Percentiles rank a stretch among this genome's conserved stretches.
phyloP scores from a whole-genome alignment of 2,329 filamentous ascomycete species.

The Hansfordia pulvinata region DNA sequence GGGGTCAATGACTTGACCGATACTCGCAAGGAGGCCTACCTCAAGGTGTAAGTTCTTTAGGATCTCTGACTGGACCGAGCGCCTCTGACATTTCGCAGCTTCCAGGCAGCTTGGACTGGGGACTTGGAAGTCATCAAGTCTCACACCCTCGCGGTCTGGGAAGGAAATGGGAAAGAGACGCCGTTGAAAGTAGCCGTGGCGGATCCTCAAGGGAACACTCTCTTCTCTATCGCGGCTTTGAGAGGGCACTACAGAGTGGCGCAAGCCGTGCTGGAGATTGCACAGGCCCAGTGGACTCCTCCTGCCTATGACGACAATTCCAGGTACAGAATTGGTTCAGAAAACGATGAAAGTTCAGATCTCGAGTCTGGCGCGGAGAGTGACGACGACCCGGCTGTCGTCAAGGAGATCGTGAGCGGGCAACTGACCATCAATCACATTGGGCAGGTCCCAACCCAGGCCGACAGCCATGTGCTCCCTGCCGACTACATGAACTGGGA shows the following conservation, averaged over 20 bases:
- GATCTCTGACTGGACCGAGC: not conserved
- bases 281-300: slow-evolving; percentile 52
- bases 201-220: slow-evolving; percentile 36
- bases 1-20: slow-evolving; percentile 41
- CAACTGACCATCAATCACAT: slow-evolving; percentile 66
- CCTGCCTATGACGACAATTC: slow-evolving; percentile 37
- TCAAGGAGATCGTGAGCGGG: slow-evolving; percentile 45
- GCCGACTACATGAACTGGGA: slow-evolving; percentile 30
- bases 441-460: slow-evolving; percentile 52
- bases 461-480: slow-evolving; percentile 50
- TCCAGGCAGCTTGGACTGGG: slow-evolving; percentile 62
- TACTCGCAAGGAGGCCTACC: slow-evolving; percentile 41
- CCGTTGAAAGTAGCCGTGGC: slow-evolving; percentile 51
- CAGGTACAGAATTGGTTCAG: slow-evolving; percentile 30
- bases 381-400: slow-evolving; percentile 27
- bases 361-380: slow-evolving; percentile 21
- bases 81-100: slow-evolving; percentile 26
- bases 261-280: slow-evolving; percentile 54
- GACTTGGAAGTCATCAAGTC: slow-evolving; percentile 52
- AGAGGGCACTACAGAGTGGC: slow-evolving; percentile 53
- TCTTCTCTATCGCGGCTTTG: slow-evolving; percentile 56
- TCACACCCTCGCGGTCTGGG: slow-evolving; percentile 48
- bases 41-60: slow-evolving; percentile 42
- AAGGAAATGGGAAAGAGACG: slow-evolving; percentile 32
- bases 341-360: slow-evolving; percentile 20